Evolutionary conservation across 805 yeast species (phyloP).

Genomic region (Schwanniomyces sp.): DNA sequence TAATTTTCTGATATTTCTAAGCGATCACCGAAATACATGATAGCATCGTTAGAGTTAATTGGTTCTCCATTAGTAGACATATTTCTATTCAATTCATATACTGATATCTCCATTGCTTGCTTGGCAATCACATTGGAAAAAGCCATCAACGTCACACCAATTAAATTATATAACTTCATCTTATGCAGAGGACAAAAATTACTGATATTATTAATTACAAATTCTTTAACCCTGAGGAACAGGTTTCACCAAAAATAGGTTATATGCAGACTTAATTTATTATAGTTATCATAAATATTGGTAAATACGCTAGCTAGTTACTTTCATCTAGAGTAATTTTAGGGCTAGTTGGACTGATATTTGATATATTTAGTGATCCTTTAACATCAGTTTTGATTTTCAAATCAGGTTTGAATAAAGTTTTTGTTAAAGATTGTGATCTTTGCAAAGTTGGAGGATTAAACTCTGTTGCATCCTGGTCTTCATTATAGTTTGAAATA

Average conservation of each 20-base stretch:
- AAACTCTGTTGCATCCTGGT: slow-evolving; percentile 21
- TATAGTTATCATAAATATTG: slow-evolving; percentile 1
- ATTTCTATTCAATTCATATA: slow-evolving; percentile 7
- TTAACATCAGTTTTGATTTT: slow-evolving; percentile 16
- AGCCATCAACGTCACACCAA: slow-evolving; percentile 4
- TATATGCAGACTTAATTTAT: slow-evolving; percentile 4
- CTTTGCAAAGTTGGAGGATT: slow-evolving; percentile 11
- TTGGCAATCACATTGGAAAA: slow-evolving; percentile 2
- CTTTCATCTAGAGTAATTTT: slow-evolving; percentile 41
- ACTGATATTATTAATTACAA: not conserved
- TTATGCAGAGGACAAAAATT: not conserved
- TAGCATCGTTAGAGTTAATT: slow-evolving; percentile 24
- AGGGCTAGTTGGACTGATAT: slow-evolving; percentile 22
- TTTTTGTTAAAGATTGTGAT: slow-evolving; percentile 30
- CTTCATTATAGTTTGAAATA: slow-evolving; percentile 19
- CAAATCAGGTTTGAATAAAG: slow-evolving; percentile 36
- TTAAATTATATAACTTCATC: slow-evolving; percentile 6
- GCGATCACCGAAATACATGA: slow-evolving; percentile 46
- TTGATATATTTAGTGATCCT: not conserved
- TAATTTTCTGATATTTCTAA: slow-evolving; percentile 40
- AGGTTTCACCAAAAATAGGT: not conserved
- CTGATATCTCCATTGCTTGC: slow-evolving; percentile 1
- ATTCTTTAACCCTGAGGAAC: slow-evolving; percentile 2
- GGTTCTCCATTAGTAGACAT: not conserved
- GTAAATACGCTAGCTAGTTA: slow-evolving; percentile 9